Conservation (phyloP, 352 stramenopile genomes). For the Globisporangium lucens region DNA sequence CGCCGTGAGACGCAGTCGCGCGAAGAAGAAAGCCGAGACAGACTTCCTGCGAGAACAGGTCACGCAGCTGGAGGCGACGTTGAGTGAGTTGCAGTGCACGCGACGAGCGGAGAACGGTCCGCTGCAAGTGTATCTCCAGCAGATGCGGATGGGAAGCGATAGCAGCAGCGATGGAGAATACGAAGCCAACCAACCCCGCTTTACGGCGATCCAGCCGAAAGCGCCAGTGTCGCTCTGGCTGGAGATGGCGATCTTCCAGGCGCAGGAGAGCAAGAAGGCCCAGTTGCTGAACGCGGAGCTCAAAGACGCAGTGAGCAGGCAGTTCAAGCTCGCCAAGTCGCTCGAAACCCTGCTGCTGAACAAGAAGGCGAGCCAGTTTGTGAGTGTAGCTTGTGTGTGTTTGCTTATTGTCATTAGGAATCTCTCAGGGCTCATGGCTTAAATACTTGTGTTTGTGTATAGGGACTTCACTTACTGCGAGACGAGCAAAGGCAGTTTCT, state of each 20-base stretch:
- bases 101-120: neutral
- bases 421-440: neutral
- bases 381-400: constrained; percentile 1
- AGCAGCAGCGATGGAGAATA: neutral
- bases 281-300: constrained; percentile 44
- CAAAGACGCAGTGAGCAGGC: constrained; percentile 30
- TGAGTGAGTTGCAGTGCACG: neutral
- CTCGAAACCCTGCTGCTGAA: constrained; percentile 34
- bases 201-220: neutral
- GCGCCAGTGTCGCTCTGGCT: constrained; percentile 33
- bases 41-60: constrained; percentile 1
- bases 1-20: constrained; percentile 3
- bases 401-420: neutral
- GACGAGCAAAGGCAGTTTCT: constrained; percentile 11
- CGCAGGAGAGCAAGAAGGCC: constrained; percentile 30
- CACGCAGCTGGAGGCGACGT: neutral
- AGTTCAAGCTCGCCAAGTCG: constrained; percentile 36
- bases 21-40: constrained; percentile 9
- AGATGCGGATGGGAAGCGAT: neutral
- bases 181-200: neutral
- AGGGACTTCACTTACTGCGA: constrained; percentile 1
- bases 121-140: neutral
- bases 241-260: constrained; percentile 34
- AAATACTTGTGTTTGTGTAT: neutral
- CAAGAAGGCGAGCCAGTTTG: constrained; percentile 18